These are phyloP conservation scores for Coelastrella sp. DNA, from an alignment of 139 green algal species.

Conservation along the genomic window DNA sequence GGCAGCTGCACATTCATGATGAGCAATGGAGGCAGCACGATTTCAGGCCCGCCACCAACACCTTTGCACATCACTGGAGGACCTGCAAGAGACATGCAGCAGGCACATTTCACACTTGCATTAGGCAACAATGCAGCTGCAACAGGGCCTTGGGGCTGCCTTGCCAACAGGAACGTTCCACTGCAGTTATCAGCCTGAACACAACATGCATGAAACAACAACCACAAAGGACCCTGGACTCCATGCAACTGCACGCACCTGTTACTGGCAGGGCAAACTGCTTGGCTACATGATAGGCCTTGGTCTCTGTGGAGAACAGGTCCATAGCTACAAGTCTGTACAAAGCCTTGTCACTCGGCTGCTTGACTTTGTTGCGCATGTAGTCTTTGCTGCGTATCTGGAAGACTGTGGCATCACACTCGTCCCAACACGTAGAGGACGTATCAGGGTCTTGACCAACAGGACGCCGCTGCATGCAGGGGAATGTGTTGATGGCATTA, in stretches of 20 bases:
- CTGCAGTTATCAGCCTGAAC: too few species aligned
- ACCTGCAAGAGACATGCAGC: too few species aligned
- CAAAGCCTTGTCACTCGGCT: constrained; percentile 59
- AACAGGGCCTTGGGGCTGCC: background rate
- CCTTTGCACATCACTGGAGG: constrained; percentile 35
- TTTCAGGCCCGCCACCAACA: constrained; percentile 32
- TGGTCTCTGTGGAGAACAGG: constrained; percentile 78
- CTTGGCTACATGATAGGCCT: constrained; percentile 79
- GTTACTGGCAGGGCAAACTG: constrained; percentile 71
- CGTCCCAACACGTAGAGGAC: constrained; percentile 6
- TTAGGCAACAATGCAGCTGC: background rate
- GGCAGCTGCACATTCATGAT: constrained; percentile 91
- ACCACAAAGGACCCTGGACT: background rate
- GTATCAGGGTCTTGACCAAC: background rate
- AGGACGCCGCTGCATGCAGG: background rate
- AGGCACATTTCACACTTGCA: constrained; percentile 62
- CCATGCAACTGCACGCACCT: too few species aligned
- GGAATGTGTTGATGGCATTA: background rate
- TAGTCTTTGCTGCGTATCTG: constrained; percentile 75
- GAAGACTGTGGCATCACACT: constrained; percentile 26
- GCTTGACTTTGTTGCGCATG: constrained; percentile 70
- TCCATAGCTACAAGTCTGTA: constrained; percentile 83
- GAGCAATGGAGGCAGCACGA: constrained; percentile 78
- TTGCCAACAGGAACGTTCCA: too few species aligned
- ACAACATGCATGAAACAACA: too few species aligned